Evolutionary conservation across 306 rosid species (phyloP).

Genomic region (Erythrophleum fordii): DNA sequence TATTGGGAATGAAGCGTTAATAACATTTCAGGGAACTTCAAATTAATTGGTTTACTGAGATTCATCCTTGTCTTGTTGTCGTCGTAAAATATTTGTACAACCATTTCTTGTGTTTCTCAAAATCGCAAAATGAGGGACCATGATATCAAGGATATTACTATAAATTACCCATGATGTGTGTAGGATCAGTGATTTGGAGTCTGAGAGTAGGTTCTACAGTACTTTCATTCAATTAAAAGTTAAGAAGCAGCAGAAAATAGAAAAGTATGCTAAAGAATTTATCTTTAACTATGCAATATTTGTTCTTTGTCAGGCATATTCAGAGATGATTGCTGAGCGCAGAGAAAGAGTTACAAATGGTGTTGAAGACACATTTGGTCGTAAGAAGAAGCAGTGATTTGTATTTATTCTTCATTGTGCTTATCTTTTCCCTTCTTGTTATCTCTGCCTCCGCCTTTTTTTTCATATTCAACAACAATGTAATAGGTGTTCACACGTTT

Average conservation of each 20-base stretch:
- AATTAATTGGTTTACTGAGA: background rate
- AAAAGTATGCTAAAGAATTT: background rate
- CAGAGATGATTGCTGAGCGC: conserved; percentile 85
- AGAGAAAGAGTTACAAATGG: conserved; percentile 73
- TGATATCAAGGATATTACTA: background rate
- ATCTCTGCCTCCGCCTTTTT: conserved; percentile 4
- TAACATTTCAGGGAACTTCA: background rate
- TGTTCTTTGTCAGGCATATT: conserved; percentile 68
- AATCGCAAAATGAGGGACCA: conserved; percentile 13
- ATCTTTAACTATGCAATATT: conserved; percentile 5
- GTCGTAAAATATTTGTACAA: background rate
- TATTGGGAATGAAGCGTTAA: background rate
- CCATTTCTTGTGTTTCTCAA: background rate
- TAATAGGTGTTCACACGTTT: background rate
- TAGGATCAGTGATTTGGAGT: conserved; percentile 2
- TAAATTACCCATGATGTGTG: conserved; percentile 5
- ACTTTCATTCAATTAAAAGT: conserved; percentile 4
- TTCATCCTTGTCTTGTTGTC: background rate
- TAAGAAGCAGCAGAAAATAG: background rate
- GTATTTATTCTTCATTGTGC: background rate
- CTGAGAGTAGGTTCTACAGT: background rate
- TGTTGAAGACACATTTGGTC: conserved; percentile 84
- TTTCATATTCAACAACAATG: background rate
- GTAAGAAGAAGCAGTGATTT: conserved; percentile 47
- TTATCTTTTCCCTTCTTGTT: background rate